These are phyloP conservation scores for Metschnikowia drakensbergensis DNA, from an alignment of 805 yeast genomes.

Conservation along the genomic window DNA sequence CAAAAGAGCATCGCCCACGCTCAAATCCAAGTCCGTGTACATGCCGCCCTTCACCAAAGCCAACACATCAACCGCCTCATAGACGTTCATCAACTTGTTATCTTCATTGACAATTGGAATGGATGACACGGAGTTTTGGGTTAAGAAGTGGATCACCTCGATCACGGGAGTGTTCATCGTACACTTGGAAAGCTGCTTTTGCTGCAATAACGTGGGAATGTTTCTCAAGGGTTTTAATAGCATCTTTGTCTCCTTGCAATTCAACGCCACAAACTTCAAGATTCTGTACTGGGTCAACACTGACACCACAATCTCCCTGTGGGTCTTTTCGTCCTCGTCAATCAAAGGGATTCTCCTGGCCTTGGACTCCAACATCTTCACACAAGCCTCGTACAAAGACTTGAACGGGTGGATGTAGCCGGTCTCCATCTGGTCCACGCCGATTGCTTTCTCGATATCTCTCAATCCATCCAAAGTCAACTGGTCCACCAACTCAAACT, in stretches of 20 bases:
- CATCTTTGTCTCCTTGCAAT: conserved; percentile 90
- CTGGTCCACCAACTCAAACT: conserved; percentile 82
- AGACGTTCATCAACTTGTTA: conserved; percentile 70
- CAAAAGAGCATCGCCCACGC: conserved; percentile 94
- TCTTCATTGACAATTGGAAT: conserved; percentile 88
- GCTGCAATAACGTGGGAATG: conserved; percentile 58
- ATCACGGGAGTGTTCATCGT: conserved; percentile 89
- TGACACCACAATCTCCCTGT: conserved; percentile 89
- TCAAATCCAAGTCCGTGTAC: conserved; percentile 81
- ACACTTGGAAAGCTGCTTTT: conserved; percentile 62
- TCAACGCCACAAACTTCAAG: conserved; percentile 89
- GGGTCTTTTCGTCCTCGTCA: conserved; percentile 89
- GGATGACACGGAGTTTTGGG: conserved; percentile 79
- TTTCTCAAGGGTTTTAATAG: conserved; percentile 71
- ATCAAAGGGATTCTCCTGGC: conserved; percentile 93
- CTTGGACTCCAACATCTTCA: conserved; percentile 79
- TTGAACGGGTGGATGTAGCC: conserved; percentile 87
- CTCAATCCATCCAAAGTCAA: conserved; percentile 79
- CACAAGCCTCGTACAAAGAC: conserved; percentile 88
- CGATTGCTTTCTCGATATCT: conserved; percentile 83
- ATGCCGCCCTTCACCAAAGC: conserved; percentile 92
- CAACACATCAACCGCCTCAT: conserved; percentile 93
- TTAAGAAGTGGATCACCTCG: conserved; percentile 81
- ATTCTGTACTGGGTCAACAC: conserved; percentile 96
- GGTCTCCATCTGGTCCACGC: conserved; percentile 82